Base-by-base conservation (phyloP, 176 grass and related monocot species). In the Puya raimondii region DNA sequence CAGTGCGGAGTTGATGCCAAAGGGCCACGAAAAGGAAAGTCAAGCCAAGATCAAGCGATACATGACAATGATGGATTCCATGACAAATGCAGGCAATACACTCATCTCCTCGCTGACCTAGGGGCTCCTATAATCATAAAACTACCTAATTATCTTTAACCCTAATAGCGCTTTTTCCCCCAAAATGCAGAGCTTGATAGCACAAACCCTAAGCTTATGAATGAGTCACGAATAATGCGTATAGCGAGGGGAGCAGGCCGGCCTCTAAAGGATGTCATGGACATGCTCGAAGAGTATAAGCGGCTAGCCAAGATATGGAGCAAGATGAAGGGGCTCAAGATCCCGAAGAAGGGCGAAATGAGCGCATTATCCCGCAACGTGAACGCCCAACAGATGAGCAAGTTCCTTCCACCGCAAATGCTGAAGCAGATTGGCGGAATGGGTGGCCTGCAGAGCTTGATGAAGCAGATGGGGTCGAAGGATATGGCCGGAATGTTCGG, bases 41-140 rank as follows among this genome's bases (percentile, higher is more conserved):
- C 87, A 91, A 72, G 90, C 94, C 14, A 99, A 99, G 82, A 99
- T 93, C 75, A 99, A 99, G 78, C 81, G 84, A 10, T 99, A 91
- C 78, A 93, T 99, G 94, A 99, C 90, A 0, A 99, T 91, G 85
- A 99, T 93, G 94, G 89, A 99, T 89, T 99, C 87, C 50, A 91
- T 99, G 94, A 93, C 90, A 67, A 78, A 91, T 76, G 90, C 84
- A 69, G 94, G 89, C 93, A 71, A 84, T 10, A 15, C 2, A 20
- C 14, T 16, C 7, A 13, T 25, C 25, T 66, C 27, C 20, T 54
- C 18, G 13, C 47, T 12, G 15, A 23, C 26, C 16, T 22, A 23
- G 22, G 56, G 56, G 17, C 56, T 10, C 56, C 56, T 2, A 9
- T 2, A 61, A 61, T 42, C 33, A 42, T 42, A 42, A 42, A 42